Evolutionary conservation across 495 filamentous ascomycete genomes (phyloP).

Genomic region (Aspergillus coremiiformis): DNA sequence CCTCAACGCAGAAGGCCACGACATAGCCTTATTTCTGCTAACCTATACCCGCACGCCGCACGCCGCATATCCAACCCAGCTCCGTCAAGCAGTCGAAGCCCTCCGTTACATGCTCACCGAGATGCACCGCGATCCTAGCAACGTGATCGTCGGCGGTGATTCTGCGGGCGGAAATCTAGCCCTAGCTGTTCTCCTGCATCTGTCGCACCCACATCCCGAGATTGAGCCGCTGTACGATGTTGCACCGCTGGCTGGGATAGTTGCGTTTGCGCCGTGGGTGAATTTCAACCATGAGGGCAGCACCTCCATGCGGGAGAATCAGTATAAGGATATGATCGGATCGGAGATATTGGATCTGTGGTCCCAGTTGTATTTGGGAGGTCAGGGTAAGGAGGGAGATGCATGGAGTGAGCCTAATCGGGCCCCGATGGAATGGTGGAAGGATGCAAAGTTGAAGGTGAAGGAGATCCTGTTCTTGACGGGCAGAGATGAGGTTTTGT

Average conservation of each 20-base stretch:
- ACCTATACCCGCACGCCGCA: conserved; percentile 52
- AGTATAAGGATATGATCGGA: conserved; percentile 43
- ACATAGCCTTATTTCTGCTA: conserved; percentile 45
- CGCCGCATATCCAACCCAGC: conserved; percentile 49
- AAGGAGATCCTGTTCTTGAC: conserved; percentile 44
- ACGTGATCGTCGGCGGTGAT: conserved; percentile 52
- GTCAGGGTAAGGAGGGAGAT: conserved; percentile 32
- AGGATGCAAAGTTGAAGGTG: conserved; percentile 36
- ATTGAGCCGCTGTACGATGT: conserved; percentile 26
- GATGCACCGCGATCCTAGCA: conserved; percentile 28
- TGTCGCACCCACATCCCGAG: conserved; percentile 52
- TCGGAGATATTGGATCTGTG: conserved; percentile 25
- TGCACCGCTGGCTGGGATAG: conserved; percentile 38
- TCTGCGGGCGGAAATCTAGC: conserved; percentile 58
- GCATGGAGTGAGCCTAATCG: conserved; percentile 47
- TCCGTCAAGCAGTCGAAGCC: conserved; percentile 46
- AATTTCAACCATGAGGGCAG: conserved; percentile 37
- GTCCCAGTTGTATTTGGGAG: conserved; percentile 39
- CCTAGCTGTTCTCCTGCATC: conserved; percentile 47
- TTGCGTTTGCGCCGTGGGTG: conserved; percentile 51
- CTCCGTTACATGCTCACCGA: conserved; percentile 46
- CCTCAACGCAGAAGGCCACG: conserved; percentile 37
- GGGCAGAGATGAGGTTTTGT: conserved; percentile 50
- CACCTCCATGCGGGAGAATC: conserved; percentile 37
- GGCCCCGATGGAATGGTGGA: conserved; percentile 51